Conservation (phyloP, 495 filamentous ascomycete genomes). For the Podospora comata region DNA sequence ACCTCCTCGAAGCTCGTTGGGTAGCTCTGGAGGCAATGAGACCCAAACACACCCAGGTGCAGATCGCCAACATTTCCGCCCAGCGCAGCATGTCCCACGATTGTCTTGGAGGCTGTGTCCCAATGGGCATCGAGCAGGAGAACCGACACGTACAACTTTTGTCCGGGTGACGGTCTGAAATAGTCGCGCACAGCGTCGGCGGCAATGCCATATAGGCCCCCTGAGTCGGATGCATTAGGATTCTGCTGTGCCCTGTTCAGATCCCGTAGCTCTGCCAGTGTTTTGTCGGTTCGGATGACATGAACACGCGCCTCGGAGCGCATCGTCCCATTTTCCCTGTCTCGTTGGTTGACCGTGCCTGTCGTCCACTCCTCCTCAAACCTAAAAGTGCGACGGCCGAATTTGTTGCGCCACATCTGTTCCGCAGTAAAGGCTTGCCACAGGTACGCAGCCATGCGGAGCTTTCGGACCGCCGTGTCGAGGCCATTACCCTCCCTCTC, state of each 20-base stretch:
- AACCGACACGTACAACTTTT: conserved; percentile 81
- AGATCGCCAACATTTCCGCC: conserved; percentile 64
- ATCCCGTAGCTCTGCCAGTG: conserved; percentile 75
- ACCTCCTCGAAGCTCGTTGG: conserved; percentile 82
- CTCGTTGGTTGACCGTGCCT: conserved; percentile 68
- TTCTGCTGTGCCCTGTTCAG: conserved; percentile 80
- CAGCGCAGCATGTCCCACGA: conserved; percentile 79
- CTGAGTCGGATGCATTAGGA: conserved; percentile 59
- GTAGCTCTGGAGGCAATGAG: conserved; percentile 83
- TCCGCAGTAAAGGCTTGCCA: conserved; percentile 96
- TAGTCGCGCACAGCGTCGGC: conserved; percentile 69
- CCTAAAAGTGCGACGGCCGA: conserved; percentile 79
- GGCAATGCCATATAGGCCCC: conserved; percentile 71
- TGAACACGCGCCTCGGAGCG: conserved; percentile 88
- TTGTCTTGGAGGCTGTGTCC: conserved; percentile 65
- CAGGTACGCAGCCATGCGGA: conserved; percentile 84
- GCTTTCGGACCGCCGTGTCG: conserved; percentile 77
- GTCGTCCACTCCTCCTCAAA: conserved; percentile 92
- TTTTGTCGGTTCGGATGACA: conserved; percentile 76
- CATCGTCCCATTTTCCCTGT: conserved; percentile 64
- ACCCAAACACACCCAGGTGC: conserved; percentile 84
- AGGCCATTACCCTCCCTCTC: conserved; percentile 77
- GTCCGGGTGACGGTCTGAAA: conserved; percentile 68
- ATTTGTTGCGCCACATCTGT: conserved; percentile 84
- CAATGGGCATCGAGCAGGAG: conserved; percentile 83